A percentile compares a stretch with the other conserved stretches of the same genome.
Conservation (phyloP, 177 flowering plant genomes). For the Vitis hybrid region DNA sequence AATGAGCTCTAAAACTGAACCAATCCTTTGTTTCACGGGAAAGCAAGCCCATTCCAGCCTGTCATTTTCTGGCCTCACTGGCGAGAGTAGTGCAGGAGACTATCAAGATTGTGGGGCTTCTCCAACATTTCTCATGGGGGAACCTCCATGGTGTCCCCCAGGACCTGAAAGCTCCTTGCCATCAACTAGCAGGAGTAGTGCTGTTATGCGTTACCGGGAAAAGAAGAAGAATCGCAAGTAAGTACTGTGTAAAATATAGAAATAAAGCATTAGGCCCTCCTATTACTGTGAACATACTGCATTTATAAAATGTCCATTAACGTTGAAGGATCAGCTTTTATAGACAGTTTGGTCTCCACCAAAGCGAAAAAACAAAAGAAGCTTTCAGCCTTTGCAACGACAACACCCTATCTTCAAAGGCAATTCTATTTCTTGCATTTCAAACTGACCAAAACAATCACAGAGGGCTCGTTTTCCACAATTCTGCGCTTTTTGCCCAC, state of each 20-base stretch:
- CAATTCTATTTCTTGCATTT: too few species aligned
- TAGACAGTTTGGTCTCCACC: too few species aligned
- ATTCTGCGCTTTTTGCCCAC: too few species aligned
- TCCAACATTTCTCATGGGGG: conserved; percentile 62
- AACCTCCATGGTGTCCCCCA: conserved; percentile 70
- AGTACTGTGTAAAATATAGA: conserved; percentile 15
- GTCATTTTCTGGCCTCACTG: conserved; percentile 77
- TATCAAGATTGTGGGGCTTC: conserved; percentile 84
- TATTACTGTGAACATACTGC: too few species aligned
- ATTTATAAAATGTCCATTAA: too few species aligned
- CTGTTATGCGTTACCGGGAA: conserved; percentile 81
- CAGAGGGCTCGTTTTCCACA: too few species aligned
- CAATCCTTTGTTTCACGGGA: conserved; percentile 39
- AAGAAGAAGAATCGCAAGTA: conserved; percentile 81
- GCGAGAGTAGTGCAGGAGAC: conserved; percentile 63
- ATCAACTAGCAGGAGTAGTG: conserved; percentile 51
- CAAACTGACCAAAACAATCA: too few species aligned
- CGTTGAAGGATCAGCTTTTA: too few species aligned
- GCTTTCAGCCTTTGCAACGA: too few species aligned
- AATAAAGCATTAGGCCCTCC: too few species aligned
- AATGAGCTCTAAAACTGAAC: conserved; percentile 71
- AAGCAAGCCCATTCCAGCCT: conserved; percentile 50
- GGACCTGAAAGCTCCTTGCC: conserved; percentile 42
- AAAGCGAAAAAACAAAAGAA: too few species aligned
- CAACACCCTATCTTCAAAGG: too few species aligned